These are phyloP conservation scores for Microdochium nivale DNA, from an alignment of 2,329 filamentous ascomycete genomes.

Conservation along the genomic window DNA sequence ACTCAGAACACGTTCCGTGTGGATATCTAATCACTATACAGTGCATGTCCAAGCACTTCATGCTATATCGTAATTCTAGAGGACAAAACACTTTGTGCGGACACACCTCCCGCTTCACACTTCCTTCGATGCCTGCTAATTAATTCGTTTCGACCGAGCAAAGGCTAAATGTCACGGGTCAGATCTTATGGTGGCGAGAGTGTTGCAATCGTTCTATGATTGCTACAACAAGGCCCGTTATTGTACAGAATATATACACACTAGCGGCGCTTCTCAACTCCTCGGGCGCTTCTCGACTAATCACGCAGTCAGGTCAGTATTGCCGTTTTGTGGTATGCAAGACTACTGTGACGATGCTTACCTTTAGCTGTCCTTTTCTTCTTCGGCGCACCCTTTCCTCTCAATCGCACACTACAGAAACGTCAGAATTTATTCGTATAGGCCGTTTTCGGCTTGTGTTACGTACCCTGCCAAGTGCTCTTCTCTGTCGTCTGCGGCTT, in stretches of 20 bases:
- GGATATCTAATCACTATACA: no score
- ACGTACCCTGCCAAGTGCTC: slow-evolving; percentile 62
- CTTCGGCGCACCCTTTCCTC: slow-evolving; percentile 82
- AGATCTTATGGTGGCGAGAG: no score
- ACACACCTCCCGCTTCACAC: no score
- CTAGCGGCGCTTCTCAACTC: slow-evolving; percentile 1
- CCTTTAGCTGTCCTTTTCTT: slow-evolving; percentile 64
- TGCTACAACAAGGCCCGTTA: not conserved
- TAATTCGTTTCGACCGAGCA: no score
- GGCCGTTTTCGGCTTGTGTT: slow-evolving; percentile 6
- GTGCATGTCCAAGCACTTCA: no score
- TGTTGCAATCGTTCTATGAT: not conserved
- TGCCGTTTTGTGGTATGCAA: no score
- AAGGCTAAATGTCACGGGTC: no score
- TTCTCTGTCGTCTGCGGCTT: slow-evolving; percentile 70
- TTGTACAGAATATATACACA: slow-evolving; percentile 4
- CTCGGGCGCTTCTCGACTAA: slow-evolving; percentile 2
- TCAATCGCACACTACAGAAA: slow-evolving; percentile 53
- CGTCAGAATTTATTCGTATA: slow-evolving; percentile 18
- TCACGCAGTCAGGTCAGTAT: slow-evolving; percentile 8
- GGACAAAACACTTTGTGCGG: no score
- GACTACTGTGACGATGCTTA: no score
- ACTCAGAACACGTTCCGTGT: no score
- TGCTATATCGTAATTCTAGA: no score
- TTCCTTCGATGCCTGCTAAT: no score